Percentiles rank a stretch among this genome's conserved stretches.
Evolutionary conservation across 257 asterid species (phyloP).

Genomic region (Voacanga thouarsii): DNA sequence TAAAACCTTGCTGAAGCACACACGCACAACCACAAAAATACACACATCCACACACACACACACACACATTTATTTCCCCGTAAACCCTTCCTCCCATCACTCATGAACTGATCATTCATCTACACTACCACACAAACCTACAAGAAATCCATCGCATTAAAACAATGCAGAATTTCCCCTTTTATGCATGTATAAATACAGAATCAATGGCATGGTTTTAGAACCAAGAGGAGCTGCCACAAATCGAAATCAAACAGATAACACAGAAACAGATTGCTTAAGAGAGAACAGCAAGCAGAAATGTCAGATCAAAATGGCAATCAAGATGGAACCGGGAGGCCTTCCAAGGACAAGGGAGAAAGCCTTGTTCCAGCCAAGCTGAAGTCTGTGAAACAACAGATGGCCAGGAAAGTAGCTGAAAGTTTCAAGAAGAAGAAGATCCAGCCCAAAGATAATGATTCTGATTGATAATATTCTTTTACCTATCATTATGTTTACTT

Average conservation of each 20-base stretch:
- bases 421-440: background rate
- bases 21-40: too few species aligned
- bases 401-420: background rate
- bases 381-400: background rate
- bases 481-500: background rate
- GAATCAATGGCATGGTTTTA: background rate
- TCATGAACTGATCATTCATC: too few species aligned
- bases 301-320: background rate
- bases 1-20: too few species aligned
- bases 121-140: background rate
- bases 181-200: background rate
- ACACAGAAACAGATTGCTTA: background rate
- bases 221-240: background rate
- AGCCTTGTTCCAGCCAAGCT: background rate
- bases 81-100: too few species aligned
- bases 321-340: background rate
- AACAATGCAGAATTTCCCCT: background rate
- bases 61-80: background rate
- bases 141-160: background rate
- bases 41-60: background rate
- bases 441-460: too few species aligned
- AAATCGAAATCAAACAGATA: background rate
- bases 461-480: background rate
- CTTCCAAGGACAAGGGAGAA: background rate
- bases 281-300: background rate